These are phyloP conservation scores for Talaromyces funiculosus DNA, from an alignment of 2,329 filamentous ascomycete genomes.

Conservation along the genomic window DNA sequence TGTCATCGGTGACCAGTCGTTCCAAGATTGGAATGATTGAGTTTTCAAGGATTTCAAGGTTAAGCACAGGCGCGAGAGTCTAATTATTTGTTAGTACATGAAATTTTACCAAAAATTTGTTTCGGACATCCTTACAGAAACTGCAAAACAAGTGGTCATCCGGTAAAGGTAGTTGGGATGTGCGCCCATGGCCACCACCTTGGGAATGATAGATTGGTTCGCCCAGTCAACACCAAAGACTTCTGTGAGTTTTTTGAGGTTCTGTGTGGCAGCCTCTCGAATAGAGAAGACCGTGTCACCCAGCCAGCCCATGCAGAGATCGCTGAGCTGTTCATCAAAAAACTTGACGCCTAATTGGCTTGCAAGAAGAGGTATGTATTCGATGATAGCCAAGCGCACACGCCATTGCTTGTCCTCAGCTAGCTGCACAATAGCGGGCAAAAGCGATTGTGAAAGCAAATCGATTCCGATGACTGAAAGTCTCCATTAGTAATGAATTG, in stretches of 20 bases:
- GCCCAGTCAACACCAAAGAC: constrained; percentile 99
- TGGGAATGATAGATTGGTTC: constrained; percentile 92
- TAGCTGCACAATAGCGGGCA: constrained; percentile 93
- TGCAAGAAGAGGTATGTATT: constrained; percentile 95
- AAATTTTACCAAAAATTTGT: background rate
- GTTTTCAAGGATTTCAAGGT: constrained; percentile 83
- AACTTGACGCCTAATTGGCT: constrained; percentile 95
- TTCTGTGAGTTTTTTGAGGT: constrained; percentile 96
- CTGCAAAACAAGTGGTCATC: constrained; percentile 99
- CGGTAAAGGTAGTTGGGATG: constrained; percentile 98
- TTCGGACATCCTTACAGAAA: constrained; percentile 64
- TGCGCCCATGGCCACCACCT: constrained; percentile 96
- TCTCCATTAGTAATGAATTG: constrained; percentile 16
- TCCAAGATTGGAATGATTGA: constrained; percentile 95
- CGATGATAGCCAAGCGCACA: constrained; percentile 94
- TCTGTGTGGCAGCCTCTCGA: constrained; percentile 92
- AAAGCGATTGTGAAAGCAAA: constrained; percentile 87
- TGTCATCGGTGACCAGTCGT: constrained; percentile 87
- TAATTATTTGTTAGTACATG: constrained; percentile 39
- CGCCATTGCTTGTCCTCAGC: constrained; percentile 99
- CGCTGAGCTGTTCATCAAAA: constrained; percentile 95
- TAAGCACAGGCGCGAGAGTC: constrained; percentile 91
- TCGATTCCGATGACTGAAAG: constrained; percentile 88
- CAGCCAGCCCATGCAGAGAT: constrained; percentile 96
- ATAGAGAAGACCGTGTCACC: constrained; percentile 99